Evolutionary conservation across 2,329 filamentous ascomycete genomes (phyloP), one percentile per base, ranked within the genome.

Genomic region (Nakataea oryzae): DNA sequence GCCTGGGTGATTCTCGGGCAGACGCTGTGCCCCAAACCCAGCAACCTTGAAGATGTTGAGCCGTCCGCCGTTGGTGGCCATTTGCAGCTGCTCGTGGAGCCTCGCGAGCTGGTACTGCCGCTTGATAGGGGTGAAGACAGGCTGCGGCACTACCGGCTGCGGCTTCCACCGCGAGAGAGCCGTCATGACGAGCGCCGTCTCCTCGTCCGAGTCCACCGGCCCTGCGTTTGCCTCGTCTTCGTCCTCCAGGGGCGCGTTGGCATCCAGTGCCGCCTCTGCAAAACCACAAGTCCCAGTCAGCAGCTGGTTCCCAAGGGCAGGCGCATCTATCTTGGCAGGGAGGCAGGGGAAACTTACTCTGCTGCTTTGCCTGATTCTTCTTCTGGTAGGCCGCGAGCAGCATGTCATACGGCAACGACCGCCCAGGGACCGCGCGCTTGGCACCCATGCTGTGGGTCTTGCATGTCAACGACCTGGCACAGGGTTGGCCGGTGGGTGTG

Each of bases 331-430:
- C 27, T 11, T 27, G 13, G 17, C 17, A 2, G 14, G 7, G 32
- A 24, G 41, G 26, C 14, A 13, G 29, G n/a, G 47, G 34, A 58
- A 21, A 64, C 88, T 76, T 81, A 93, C 91, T 96, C 75, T 97
- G 95, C 77, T 96, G 91, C 71, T 96, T 96, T 27, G 95, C 95
- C 74, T 97, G 95, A 70, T 99, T 99, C 81, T 97, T 97, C 82
- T 97, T 97, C 74, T 95, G 90, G 70, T 95, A 95, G 9, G 89
- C 88, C 17, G 89, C 87, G 50, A 97, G 81, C 54, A 97, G 79
- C 88, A 96, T 95, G 73, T 96, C 92, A 71, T 97, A 97, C 1
- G 93, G 93, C 64, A 96, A 76, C 57, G 90, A 95, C 64, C 93
- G 83, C 0, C 93, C 93, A 6, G 91, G 89, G 3, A 97, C 93